Conservation (phyloP, 2,329 filamentous ascomycete genomes). For the Laburnicola sp. region DNA sequence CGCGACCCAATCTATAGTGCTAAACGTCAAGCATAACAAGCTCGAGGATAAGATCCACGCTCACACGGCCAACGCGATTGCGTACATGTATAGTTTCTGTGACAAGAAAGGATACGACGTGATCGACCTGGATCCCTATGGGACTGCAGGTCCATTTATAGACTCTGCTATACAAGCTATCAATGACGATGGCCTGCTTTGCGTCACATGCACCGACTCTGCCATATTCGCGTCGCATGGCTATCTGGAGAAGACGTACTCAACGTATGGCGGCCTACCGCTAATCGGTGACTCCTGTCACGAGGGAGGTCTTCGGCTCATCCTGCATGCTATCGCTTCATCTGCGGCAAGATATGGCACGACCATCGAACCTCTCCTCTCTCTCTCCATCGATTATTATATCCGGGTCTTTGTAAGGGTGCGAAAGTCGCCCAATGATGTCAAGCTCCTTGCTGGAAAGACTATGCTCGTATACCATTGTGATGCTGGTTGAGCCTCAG, state of each 20-base stretch:
- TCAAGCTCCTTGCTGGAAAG: slow-evolving; percentile 88
- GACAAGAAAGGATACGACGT: slow-evolving; percentile 74
- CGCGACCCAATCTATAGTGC: slow-evolving; percentile 77
- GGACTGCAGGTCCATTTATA: slow-evolving; percentile 88
- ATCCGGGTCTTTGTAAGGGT: slow-evolving; percentile 85
- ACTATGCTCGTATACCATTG: slow-evolving; percentile 94
- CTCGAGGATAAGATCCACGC: slow-evolving; percentile 71
- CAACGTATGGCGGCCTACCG: slow-evolving; percentile 89
- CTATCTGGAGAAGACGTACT: slow-evolving; percentile 91
- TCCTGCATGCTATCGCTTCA: slow-evolving; percentile 78
- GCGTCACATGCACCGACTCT: slow-evolving; percentile 95
- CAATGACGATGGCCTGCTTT: slow-evolving; percentile 85
- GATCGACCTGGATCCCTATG: slow-evolving; percentile 95
- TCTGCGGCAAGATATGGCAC: slow-evolving; percentile 84
- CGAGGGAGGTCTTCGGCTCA: slow-evolving; percentile 83
- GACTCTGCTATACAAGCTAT: slow-evolving; percentile 88
- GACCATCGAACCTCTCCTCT: slow-evolving; percentile 85
- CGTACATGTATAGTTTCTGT: slow-evolving; percentile 82
- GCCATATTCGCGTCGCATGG: slow-evolving; percentile 92
- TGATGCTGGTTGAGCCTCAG: slow-evolving; percentile 85
- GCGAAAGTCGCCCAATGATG: slow-evolving; percentile 75
- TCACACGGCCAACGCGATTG: slow-evolving; percentile 79
- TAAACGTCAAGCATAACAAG: slow-evolving; percentile 83
- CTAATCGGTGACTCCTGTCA: slow-evolving; percentile 84
- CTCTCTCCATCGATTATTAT: slow-evolving; percentile 95